phyloP scores from a whole-genome alignment of 2,329 filamentous ascomycete species.

The Cercospora beticola region DNA sequence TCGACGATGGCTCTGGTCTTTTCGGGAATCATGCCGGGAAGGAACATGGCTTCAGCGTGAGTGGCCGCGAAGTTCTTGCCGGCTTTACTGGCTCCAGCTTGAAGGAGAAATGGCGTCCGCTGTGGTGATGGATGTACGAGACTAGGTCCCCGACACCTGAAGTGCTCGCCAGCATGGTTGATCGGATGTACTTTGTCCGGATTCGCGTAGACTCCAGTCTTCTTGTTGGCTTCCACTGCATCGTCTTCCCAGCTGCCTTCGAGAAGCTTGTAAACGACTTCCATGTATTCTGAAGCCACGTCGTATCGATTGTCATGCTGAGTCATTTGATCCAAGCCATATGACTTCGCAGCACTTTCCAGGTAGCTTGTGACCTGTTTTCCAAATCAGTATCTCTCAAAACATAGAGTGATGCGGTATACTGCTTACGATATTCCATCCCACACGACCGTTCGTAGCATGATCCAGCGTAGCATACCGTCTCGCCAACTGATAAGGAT shows the following conservation, averaged over 20 bases:
- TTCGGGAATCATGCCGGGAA: conserved; percentile 47
- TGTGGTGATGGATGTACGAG: conserved; percentile 58
- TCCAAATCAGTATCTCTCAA: neutral
- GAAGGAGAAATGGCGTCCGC: conserved; percentile 57
- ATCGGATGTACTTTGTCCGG: conserved; percentile 58
- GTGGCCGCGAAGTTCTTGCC: conserved; percentile 49
- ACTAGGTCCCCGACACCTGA: conserved; percentile 47
- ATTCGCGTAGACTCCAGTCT: conserved; percentile 59
- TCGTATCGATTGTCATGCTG: conserved; percentile 52
- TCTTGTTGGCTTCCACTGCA: conserved; percentile 52
- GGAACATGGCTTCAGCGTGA: conserved; percentile 49
- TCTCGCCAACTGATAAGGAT: conserved; percentile 39
- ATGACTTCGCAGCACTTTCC: conserved; percentile 50
- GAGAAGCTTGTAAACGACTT: conserved; percentile 35
- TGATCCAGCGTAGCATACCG: conserved; percentile 42
- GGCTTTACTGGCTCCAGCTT: conserved; percentile 49
- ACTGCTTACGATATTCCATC: conserved; percentile 46
- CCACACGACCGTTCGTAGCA: conserved; percentile 40
- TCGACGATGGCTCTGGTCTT: conserved; percentile 46
- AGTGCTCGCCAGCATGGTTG: conserved; percentile 40
- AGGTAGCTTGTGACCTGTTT: conserved; percentile 48
- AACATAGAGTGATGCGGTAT: too few relatives aligned
- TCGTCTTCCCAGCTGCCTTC: conserved; percentile 36
- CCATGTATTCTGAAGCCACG: conserved; percentile 49
- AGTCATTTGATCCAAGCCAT: conserved; percentile 48